Percentiles rank a stretch among this genome's conserved stretches.
Conservation (phyloP, 148 eudicot genomes). For the Amaranthus hypochondriacus region DNA sequence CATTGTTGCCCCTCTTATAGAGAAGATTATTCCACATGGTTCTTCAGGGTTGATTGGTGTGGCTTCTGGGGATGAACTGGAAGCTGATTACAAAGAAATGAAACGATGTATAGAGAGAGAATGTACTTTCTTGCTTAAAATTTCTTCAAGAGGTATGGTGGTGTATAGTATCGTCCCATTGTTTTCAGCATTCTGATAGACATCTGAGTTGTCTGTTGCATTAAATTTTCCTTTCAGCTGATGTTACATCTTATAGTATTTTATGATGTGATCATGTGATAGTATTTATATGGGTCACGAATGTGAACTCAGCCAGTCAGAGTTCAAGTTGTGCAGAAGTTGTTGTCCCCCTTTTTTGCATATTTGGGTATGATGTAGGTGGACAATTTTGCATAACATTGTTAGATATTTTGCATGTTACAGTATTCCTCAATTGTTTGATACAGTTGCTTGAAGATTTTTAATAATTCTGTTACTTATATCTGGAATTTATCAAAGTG, state of each 20-base stretch:
- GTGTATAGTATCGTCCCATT: neutral
- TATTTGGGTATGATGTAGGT: neutral
- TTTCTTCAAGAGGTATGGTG: constrained; percentile 66
- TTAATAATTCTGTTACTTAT: neutral
- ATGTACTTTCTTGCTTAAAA: constrained; percentile 81
- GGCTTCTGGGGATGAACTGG: constrained; percentile 75
- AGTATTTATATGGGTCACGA: neutral
- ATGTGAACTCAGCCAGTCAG: neutral
- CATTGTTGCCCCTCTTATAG: constrained; percentile 64
- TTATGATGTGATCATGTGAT: neutral
- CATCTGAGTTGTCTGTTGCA: neutral
- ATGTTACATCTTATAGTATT: constrained; percentile 10
- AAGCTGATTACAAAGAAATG: constrained; percentile 62
- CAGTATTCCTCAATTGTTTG: neutral
- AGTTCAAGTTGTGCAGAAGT: neutral
- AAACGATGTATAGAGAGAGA: constrained; percentile 55
- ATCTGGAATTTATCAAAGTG: neutral
- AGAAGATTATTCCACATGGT: constrained; percentile 55
- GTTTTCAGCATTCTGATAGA: neutral
- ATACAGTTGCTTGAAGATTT: neutral
- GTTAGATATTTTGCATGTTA: neutral
- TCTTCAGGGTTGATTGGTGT: constrained; percentile 43
- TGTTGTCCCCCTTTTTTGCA: neutral
- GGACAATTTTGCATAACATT: neutral
- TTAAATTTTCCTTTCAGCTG: neutral